Evolutionary conservation across 371 early-diverging fungal genomes (phyloP), one percentile per base, ranked within the genome.

Genomic region (Haplosporangium sp.): DNA sequence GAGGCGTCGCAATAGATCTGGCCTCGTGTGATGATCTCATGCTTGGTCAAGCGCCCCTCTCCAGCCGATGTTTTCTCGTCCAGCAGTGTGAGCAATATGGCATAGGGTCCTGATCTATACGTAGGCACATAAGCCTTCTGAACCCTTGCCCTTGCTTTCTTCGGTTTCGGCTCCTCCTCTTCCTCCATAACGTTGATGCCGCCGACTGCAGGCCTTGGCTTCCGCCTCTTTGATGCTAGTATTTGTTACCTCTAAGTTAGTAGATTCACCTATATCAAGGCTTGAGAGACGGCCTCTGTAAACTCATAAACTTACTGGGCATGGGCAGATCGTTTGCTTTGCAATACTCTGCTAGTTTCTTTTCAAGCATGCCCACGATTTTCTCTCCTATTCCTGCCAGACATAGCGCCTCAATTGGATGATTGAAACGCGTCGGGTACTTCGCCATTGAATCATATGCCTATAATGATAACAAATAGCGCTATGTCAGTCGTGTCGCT

Each of bases 81-180:
- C 40, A 86, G 77, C 13, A 98, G 76, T 11, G 94, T 87, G 3
- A 95, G 66, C n/a, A 98, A 80, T 41, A 98, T 93, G 8, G 90
- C 95, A 81, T 96, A 98, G 4, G 91, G 86, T 6, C 93, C 97
- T 0, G 95, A 90, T 23, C 95, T 89, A 69, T 90, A 93, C 16
- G 82, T 64, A 6, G 98, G 98, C 6, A 97, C 86, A 73, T 98
- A 97, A 40, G 29, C 58, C 38, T 79, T 86, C 59, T 62, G 69
- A 38, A 16, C 51, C 53, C 36, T 67, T 63, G 57, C 21, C 14
- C 55, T 62, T 38, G 57, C 41, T 36, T 48, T 62, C 59, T 66
- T 83, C 1, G 64, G 50, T 13, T 59, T 59, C 23, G 69, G 64
- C 13, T 66, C 70, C 6, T 48, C 72, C 16, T 42, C 56, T 9